phyloP scores from a whole-genome alignment of 176 grass and related monocot genomes.

The Olyra latifolia region DNA sequence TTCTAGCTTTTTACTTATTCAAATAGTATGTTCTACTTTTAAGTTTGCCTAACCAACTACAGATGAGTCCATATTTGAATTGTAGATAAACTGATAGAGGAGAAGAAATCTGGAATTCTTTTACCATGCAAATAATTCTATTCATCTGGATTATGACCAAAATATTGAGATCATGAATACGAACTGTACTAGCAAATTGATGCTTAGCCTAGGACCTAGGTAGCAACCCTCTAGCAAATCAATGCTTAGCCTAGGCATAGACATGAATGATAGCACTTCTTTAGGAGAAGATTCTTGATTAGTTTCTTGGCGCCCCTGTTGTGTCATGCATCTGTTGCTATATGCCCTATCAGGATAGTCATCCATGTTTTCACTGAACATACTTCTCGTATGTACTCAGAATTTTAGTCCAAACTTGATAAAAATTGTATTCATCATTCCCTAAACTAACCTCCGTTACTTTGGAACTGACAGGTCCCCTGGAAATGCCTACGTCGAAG shows the following conservation, averaged over 20 bases:
- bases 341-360: constrained; percentile 16
- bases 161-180: background rate
- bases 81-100: background rate
- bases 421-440: background rate
- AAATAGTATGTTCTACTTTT: background rate
- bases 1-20: constrained; percentile 1
- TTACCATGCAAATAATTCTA: background rate
- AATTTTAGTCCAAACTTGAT: constrained; percentile 7
- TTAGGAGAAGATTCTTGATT: background rate
- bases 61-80: background rate
- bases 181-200: background rate
- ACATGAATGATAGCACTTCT: background rate
- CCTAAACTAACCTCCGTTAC: constrained; percentile 4
- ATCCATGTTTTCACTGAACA: constrained; percentile 15
- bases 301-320: background rate
- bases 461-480: constrained; percentile 61
- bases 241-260: background rate
- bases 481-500: constrained; percentile 91
- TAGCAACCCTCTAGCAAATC: constrained; percentile 4
- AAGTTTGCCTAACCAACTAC: background rate
- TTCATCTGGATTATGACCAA: background rate
- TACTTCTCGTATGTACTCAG: background rate
- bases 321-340: background rate
- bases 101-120: background rate
- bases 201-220: background rate